Base-by-base conservation (phyloP, 2,329 filamentous ascomycete genomes). In the Rachicladosporium sp. region DNA sequence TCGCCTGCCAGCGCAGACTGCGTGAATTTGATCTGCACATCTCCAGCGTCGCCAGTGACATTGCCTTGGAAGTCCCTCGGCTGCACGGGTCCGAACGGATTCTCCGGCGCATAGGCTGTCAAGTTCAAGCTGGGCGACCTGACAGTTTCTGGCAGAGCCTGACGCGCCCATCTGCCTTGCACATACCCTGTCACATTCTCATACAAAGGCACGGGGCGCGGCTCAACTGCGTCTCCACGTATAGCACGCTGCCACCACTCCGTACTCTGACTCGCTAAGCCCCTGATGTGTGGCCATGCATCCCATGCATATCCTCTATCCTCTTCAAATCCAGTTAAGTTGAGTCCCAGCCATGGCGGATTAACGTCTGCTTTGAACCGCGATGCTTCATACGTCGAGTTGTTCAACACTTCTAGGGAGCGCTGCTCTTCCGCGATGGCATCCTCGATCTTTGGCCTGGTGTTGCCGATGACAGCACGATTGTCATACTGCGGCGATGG, bases 301-400 rank as follows among this genome's bases (percentile, higher is more conserved):
- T 79, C 73, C 88, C 88, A 95, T 2, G 76, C 80, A 59, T 83
- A 85, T 4, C 73, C 76, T 61, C 93, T 82, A 12, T 77, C 71
- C 35, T 76, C 65, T 36, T 82, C 74, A 45, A 93, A 78, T 1
- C 89, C 89, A 2, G 83, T 83, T 37, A 94, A 65, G 37, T 69
- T 69, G 42, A 63, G 46, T 69, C 66, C 57, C 64, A 43, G 65
- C 55, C 7, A 61, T 23, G 44, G 45, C 12, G 64, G 57, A 51
- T 68, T 58, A 31, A 77, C 68, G 38, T 73, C 67, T 10, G 49
- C 31, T 29, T 48, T 36, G 11, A 42, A 42, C 10, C 39, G 39
- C 30, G 34, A 30, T 12, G 34, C 39, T 29, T 69, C 71, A 57
- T 71, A 73, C 4, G 56, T 58, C 6, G 70, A 69, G 41, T 63